Conservation (phyloP, 768 basidiomycete species). For the Lactifluus piperatus region DNA sequence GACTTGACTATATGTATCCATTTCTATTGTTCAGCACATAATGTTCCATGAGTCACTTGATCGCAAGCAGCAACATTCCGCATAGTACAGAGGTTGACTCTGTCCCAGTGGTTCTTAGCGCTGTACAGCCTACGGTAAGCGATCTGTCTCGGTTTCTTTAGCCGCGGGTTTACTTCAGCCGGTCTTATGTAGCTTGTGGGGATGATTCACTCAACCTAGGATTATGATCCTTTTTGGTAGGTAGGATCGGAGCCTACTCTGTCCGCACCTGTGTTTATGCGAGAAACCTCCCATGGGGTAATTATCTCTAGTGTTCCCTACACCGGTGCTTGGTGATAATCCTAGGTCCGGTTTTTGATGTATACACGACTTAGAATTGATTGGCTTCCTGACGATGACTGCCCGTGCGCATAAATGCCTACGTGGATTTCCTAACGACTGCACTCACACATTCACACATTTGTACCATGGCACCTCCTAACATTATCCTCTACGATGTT, state of each 20-base stretch:
- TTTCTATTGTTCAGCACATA: not conserved
- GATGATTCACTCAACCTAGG: not conserved
- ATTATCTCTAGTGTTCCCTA: not conserved
- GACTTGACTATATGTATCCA: not conserved
- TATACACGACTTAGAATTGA: not conserved
- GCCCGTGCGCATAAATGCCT: conserved; percentile 7
- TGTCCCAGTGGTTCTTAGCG: not conserved
- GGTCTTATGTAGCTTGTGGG: conserved; percentile 4
- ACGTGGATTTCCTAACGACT: not conserved
- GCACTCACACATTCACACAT: conserved; percentile 16
- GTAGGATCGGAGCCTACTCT: not conserved
- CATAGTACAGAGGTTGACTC: not conserved
- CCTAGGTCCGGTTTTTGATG: conserved; percentile 11
- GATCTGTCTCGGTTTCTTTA: not conserved
- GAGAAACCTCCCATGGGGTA: not conserved
- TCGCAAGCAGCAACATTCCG: not conserved
- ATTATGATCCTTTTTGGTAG: conserved; percentile 3
- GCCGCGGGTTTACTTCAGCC: conserved; percentile 13
- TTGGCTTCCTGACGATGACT: not conserved
- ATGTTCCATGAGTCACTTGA: not conserved
- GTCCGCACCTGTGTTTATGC: not conserved
- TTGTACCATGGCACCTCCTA: conserved; percentile 33
- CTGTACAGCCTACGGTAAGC: conserved; percentile 19
- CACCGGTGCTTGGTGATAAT: not conserved
- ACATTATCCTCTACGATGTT: conserved; percentile 60